Evolutionary conservation across 257 asterid species (phyloP), one percentile per base, ranked within the genome.

Genomic region (Craterostigma plantagineum): DNA sequence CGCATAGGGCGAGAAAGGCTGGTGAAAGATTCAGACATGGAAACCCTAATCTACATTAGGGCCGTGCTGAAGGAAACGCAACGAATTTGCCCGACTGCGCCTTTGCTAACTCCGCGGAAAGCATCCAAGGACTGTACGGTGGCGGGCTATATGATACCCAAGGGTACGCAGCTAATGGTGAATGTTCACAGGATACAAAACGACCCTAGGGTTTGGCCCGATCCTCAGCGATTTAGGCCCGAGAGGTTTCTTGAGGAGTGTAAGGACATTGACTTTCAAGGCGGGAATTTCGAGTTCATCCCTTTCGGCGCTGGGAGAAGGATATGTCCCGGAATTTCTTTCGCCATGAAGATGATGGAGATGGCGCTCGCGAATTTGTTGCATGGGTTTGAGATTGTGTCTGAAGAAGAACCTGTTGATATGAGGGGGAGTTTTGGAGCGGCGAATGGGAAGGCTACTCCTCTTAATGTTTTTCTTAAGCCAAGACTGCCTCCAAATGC

Each of bases 241-340:
- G 73, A 66, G 43, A 73, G 83, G 44, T 70, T 73, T 27, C 34
- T 73, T 0, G 45, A 42, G 0, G 35, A 46, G 3, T 58, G 61
- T 6, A 69, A 61, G 38, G 59, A 54, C 23, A 4, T 66, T 0
- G 72, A 69, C 18, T 60, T 54, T 4, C 51, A 9, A 16, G 78
- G 75, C 0, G 16, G 40, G 0, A 50, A 69, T 17, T 73, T 63
- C 37, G 75, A 66, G 30, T 43, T 65, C 30, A 52, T 73, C 1
- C 75, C 82, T 11, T 73, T 73, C 45, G 69, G 80, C 4, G 58
- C 57, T 0, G 80, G 76, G 1, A 55, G 73, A 45, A 67, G 76
- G 59, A 27, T 52, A 14, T 70, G 75, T 9, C 67, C 70, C 0
- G 66, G 69, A 10, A 12, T 52, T 18, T 27, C 39, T 0, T 27